Evolutionary conservation across 2,329 filamentous ascomycete genomes (phyloP), one percentile per base, ranked within the genome.

Genomic region (Colletotrichum aenigma): DNA sequence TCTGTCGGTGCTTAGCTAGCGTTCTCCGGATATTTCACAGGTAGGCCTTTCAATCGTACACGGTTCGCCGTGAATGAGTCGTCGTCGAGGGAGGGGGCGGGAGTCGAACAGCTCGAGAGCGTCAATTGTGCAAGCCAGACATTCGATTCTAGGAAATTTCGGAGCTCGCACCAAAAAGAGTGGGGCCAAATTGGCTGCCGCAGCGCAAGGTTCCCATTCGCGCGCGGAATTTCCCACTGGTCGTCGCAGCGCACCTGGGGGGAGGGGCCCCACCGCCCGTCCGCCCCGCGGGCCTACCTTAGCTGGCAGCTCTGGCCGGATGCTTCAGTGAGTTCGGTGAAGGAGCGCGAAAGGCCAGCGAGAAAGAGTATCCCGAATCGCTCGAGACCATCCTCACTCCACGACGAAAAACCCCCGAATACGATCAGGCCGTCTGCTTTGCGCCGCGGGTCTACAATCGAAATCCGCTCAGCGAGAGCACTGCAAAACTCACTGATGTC

Each of bases 181-280:
- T 67, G 70, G 73, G 10, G n/a, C 38, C 65, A 24, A 24, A 71
- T 55, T 66, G 74, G 61, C 48, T 67, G 30, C 34, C 16, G 3
- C 58, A 26, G 15, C 26, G 30, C 18, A 62, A 55, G 15, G 34
- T 36, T 64, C 36, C 30, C 61, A 36, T 26, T 52, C 8, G 43
- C n/a, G 30, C 58, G 64, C 71, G 71, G 75, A 71, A 70, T 71
- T 75, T 76, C 67, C 75, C 71, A 75, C 30, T 32, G 32, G 34
- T 38, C 16, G 28, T 26, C 38, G 38, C 30, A 64, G 43, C 60
- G 43, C 65, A n/a, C 52, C 38, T 18, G 21, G n/a, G 30, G 34
- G 58, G 58, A 58, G 18, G 34, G 61, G 61, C 24, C 15, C 68
- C 55, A 60, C 36, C 43, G 43, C 43, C 43, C 34, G 60, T 30